Evolutionary conservation across 441 rosid species (phyloP), one percentile per base, ranked within the genome.

Genomic region (Metrosideros polymorpha): DNA sequence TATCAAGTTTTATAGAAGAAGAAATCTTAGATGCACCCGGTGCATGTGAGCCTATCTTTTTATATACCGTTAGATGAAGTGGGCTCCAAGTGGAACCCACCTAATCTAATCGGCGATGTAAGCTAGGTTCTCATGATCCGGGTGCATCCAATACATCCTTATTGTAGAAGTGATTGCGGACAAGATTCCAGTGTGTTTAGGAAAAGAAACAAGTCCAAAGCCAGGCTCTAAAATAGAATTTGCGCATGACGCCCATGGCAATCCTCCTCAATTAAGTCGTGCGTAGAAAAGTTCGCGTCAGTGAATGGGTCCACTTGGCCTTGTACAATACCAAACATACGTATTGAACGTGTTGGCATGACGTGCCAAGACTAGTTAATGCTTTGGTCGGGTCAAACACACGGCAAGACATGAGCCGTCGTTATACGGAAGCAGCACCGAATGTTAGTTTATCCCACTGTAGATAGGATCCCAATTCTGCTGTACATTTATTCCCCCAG

Each of bases 121-220:
- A 35, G 47, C n/a, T 22, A 24, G 43, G 14, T 19, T 22, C 13
- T 32, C 45, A 2, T 18, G 25, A 32, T 18, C 0, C 0, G 43
- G 0, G 1, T 0, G 2, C 27, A 18, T 63, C 1, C 25, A 5
- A 1, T 35, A 32, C 0, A 30, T 0, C 24, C 22, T 32, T 1
- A 63, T 32, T 18, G 1, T 35, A 30, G 25, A 63, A 18, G 3
- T 32, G 76, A 63, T 63, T 2, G 0, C 1, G 2, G 2, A 63
- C 76, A 18, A 63, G 4, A 66, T 5, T 66, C 14, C 2, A 19
- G 42, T 15, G 24, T 2, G 18, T 7, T 7, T 7, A 61, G 9
- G 32, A 61, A 29, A 30, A 29, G 22, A 61, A 61, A 61, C 3
- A 61, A 30, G 0, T 61, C 42, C 39, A 30, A 61, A 30, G 42